Evolutionary conservation across 2,329 filamentous ascomycete species (phyloP).

Genomic region (Penicillium rolfsii): DNA sequence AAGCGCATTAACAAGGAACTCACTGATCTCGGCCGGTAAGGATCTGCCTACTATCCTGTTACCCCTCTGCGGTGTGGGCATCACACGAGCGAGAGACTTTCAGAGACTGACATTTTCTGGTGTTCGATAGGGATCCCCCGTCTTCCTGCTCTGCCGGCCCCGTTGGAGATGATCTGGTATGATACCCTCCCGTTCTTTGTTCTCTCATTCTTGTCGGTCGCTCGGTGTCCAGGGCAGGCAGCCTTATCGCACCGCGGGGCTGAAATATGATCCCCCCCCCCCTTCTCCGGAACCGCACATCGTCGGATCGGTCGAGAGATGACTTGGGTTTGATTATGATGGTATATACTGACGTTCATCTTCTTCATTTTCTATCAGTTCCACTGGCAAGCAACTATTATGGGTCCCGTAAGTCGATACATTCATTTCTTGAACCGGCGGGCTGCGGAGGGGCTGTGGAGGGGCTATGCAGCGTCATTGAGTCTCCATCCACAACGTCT

Average conservation of each 20-base stretch:
- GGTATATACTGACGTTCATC: slow-evolving; percentile 34
- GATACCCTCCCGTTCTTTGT: slow-evolving; percentile 37
- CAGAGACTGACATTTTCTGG: slow-evolving; percentile 18
- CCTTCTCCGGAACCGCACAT: slow-evolving; percentile 1
- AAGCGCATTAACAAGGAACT: slow-evolving; percentile 60
- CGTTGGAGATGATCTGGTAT: slow-evolving; percentile 95
- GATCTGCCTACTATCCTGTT: slow-evolving; percentile 12
- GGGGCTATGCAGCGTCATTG: slow-evolving; percentile 1
- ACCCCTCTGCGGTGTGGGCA: background rate
- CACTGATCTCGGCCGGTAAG: slow-evolving; percentile 56
- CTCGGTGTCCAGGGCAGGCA: slow-evolving; percentile 13
- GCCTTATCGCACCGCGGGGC: slow-evolving; percentile 32
- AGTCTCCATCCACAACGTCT: background rate
- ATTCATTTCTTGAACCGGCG: background rate
- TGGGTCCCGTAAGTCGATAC: slow-evolving; percentile 84
- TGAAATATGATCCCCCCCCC: slow-evolving; percentile 9
- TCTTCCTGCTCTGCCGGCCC: slow-evolving; percentile 98
- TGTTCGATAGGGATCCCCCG: slow-evolving; percentile 79
- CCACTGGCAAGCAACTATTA: slow-evolving; percentile 99
- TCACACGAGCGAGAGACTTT: slow-evolving; percentile 14
- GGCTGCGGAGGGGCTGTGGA: slow-evolving; percentile 5
- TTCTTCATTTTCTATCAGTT: slow-evolving; percentile 64
- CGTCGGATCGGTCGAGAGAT: background rate
- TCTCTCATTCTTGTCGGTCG: slow-evolving; percentile 17
- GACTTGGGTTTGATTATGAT: slow-evolving; percentile 6